phyloP scores from a whole-genome alignment of 495 filamentous ascomycete species.

The Hypomontagnella monticulosa region DNA sequence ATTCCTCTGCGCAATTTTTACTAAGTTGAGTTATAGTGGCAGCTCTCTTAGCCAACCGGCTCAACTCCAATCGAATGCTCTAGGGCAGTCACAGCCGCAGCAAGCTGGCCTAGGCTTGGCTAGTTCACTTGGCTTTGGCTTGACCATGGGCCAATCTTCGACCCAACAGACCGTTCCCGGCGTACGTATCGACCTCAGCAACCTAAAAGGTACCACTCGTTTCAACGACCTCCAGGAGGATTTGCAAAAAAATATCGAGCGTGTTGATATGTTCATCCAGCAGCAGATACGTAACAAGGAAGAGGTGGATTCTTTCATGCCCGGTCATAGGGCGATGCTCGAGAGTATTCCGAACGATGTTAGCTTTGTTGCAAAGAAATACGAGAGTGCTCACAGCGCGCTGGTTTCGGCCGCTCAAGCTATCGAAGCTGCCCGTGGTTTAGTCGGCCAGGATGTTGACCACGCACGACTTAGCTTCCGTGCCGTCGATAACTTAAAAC shows the following conservation, averaged over 20 bases:
- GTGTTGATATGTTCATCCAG: slow-evolving; percentile 77
- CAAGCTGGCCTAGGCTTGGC: slow-evolving; percentile 49
- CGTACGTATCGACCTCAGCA: slow-evolving; percentile 78
- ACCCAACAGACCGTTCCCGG: slow-evolving; percentile 67
- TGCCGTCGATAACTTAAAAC: slow-evolving; percentile 77
- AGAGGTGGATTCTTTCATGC: slow-evolving; percentile 68
- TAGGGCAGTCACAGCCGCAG: slow-evolving; percentile 54
- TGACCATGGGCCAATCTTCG: slow-evolving; percentile 58
- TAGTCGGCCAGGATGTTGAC: slow-evolving; percentile 72
- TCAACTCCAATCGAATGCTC: slow-evolving; percentile 40
- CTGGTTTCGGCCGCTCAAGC: slow-evolving; percentile 77
- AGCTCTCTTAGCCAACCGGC: slow-evolving; percentile 34
- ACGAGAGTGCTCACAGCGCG: slow-evolving; percentile 76
- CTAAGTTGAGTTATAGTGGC: slow-evolving; percentile 37
- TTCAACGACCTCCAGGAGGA: slow-evolving; percentile 87
- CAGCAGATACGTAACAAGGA: slow-evolving; percentile 69
- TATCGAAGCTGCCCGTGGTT: slow-evolving; percentile 70
- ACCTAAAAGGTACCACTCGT: slow-evolving; percentile 84
- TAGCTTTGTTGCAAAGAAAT: slow-evolving; percentile 73
- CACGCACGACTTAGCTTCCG: slow-evolving; percentile 79
- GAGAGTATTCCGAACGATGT: slow-evolving; percentile 76
- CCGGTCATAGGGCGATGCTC: slow-evolving; percentile 71
- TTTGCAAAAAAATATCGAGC: slow-evolving; percentile 78
- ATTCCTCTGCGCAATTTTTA: background rate
- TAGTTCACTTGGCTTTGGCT: slow-evolving; percentile 45